These are phyloP conservation scores for Croton laevigatus DNA, from an alignment of 441 rosid genomes.

Conservation along the genomic window DNA sequence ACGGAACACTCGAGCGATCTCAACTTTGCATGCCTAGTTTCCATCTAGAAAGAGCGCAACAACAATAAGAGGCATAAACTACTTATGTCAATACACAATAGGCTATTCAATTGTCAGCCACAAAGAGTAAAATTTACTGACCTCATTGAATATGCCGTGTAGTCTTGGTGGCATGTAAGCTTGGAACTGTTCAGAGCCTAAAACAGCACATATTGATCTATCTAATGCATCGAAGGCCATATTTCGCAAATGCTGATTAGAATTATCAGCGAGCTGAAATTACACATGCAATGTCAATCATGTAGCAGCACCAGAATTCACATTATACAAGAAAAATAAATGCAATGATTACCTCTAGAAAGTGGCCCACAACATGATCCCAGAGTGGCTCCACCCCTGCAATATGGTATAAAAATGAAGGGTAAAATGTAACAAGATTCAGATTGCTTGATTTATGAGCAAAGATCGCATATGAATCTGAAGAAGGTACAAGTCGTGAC, in stretches of 20 bases:
- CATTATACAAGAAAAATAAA: conserved; percentile 25
- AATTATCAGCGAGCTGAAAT: conserved; percentile 88
- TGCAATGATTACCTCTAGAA: conserved; percentile 66
- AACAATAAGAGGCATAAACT: conserved; percentile 20
- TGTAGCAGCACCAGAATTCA: conserved; percentile 21
- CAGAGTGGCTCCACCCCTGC: conserved; percentile 94
- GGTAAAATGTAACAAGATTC: background rate
- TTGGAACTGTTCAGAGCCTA: conserved; percentile 84
- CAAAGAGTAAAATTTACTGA: conserved; percentile 37
- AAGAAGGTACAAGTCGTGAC: background rate
- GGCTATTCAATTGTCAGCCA: conserved; percentile 18
- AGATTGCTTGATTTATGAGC: conserved; percentile 1
- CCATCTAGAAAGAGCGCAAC: conserved; percentile 43
- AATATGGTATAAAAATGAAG: conserved; percentile 19
- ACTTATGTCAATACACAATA: conserved; percentile 15
- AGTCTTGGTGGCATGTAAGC: conserved; percentile 43
- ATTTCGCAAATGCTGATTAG: conserved; percentile 76
- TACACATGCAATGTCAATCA: conserved; percentile 36
- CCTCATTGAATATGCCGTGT: conserved; percentile 45
- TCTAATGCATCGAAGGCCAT: conserved; percentile 96
- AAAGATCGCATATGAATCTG: background rate
- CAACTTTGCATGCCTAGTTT: conserved; percentile 44
- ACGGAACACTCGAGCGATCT: conserved; percentile 84
- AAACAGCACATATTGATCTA: conserved; percentile 88
- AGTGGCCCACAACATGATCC: conserved; percentile 94